Percentiles rank a stretch among this genome's conserved stretches.
Conservation (phyloP, 768 basidiomycete species). For the Kockovaella imperatae region DNA sequence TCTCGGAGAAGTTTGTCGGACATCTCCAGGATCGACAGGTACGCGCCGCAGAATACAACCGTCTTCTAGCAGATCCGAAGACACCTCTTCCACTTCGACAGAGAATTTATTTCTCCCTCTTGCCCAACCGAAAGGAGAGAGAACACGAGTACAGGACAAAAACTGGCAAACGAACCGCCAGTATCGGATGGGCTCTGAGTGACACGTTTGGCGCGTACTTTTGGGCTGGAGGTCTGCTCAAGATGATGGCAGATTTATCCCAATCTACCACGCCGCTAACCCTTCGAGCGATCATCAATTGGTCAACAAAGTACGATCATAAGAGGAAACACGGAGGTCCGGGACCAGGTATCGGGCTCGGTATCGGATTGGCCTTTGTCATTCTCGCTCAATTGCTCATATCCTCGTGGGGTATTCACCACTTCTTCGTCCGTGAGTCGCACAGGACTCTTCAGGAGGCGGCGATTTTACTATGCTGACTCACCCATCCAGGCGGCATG, state of each 20-base stretch:
- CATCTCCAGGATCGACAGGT: constrained; percentile 58
- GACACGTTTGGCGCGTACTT: constrained; percentile 40
- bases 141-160: constrained; percentile 38
- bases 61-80: constrained; percentile 58
- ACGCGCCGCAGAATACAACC: constrained; percentile 64
- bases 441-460: constrained; percentile 56
- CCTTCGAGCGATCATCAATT: constrained; percentile 36
- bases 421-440: constrained; percentile 66
- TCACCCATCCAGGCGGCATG: constrained; percentile 67
- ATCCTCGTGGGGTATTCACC: constrained; percentile 62
- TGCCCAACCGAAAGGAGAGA: constrained; percentile 47
- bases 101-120: constrained; percentile 56
- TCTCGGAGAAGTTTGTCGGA: constrained; percentile 57
- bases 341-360: constrained; percentile 51
- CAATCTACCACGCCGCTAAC: constrained; percentile 31
- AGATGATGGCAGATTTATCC: constrained; percentile 47
- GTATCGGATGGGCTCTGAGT: constrained; percentile 38
- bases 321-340: constrained; percentile 21
- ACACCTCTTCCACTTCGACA: constrained; percentile 53
- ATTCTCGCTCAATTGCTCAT: constrained; percentile 63
- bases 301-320: constrained; percentile 21
- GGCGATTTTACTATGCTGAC: constrained; percentile 59
- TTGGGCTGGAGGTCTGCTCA: constrained; percentile 49
- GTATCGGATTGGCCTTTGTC: constrained; percentile 66
- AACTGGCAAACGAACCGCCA: constrained; percentile 38